Conservation (phyloP, 2,329 filamentous ascomycete genomes). For the Dactylellina drechsleri region DNA sequence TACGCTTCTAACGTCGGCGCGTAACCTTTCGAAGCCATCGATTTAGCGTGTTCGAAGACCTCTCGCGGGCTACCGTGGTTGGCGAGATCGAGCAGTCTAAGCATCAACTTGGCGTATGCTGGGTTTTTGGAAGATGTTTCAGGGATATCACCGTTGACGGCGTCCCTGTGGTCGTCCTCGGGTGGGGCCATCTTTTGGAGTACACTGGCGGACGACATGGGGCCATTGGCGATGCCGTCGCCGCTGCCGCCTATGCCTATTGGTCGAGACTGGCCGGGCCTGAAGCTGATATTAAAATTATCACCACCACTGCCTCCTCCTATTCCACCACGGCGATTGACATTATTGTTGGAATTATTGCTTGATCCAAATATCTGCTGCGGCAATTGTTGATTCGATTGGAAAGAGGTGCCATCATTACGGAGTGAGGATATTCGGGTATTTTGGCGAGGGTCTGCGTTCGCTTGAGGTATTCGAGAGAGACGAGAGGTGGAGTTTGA, state of each 20-base stretch:
- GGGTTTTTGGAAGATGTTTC: slow-evolving; percentile 33
- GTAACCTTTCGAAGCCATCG: slow-evolving; percentile 49
- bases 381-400: background rate
- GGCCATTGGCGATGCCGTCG: background rate
- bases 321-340: no score
- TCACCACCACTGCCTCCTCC: no score
- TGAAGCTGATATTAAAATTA: background rate
- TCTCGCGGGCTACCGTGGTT: slow-evolving; percentile 33
- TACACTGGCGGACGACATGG: slow-evolving; percentile 4
- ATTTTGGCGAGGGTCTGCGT: slow-evolving; percentile 11
- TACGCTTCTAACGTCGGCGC: slow-evolving; percentile 55
- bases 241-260: background rate
- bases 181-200: slow-evolving; percentile 11
- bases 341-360: background rate
- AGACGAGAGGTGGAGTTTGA: background rate
- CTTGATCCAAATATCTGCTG: background rate
- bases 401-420: slow-evolving; percentile 31
- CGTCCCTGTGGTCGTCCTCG: slow-evolving; percentile 45
- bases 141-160: slow-evolving; percentile 37
- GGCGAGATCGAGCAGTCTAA: slow-evolving; percentile 29
- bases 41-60: slow-evolving; percentile 55
- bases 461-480: slow-evolving; percentile 1
- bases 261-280: background rate
- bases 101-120: slow-evolving; percentile 36
- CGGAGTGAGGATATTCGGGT: slow-evolving; percentile 23